Conservation (phyloP, 2,329 filamentous ascomycete species). For the Neocucurbitaria cava region DNA sequence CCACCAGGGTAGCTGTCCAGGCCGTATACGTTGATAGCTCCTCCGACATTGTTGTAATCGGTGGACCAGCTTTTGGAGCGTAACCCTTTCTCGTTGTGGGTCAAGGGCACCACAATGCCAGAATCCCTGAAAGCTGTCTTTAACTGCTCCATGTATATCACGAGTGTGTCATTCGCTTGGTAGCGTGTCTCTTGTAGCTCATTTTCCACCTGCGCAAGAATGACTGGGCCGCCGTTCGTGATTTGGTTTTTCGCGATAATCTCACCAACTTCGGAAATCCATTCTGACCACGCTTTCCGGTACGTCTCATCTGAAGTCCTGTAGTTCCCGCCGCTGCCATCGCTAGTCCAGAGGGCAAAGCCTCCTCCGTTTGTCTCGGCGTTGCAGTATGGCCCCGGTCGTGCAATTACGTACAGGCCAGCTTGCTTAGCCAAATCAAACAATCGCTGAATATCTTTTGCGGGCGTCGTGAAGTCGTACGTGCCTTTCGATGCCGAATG, state of each 20-base stretch:
- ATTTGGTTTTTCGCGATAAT: conserved; percentile 60
- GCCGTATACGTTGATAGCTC: conserved; percentile 60
- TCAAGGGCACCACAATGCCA: conserved; percentile 59
- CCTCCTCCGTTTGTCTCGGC: conserved; percentile 60
- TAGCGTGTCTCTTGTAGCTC: conserved; percentile 58
- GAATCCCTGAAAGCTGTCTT: conserved; percentile 55
- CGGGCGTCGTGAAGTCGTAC: conserved; percentile 60
- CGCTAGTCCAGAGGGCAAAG: conserved; percentile 55
- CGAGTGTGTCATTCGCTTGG: conserved; percentile 53
- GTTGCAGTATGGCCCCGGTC: conserved; percentile 61
- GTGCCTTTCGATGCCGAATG: conserved; percentile 54
- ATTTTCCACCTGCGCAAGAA: conserved; percentile 62
- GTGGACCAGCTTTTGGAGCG: conserved; percentile 60
- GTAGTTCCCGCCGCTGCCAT: conserved; percentile 55
- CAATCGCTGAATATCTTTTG: conserved; percentile 59
- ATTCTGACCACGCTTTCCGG: conserved; percentile 56
- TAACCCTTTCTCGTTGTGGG: conserved; percentile 61
- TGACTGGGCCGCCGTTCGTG: conserved; percentile 59
- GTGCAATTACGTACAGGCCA: conserved; percentile 60
- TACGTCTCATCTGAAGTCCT: conserved; percentile 56
- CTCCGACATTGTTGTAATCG: conserved; percentile 64
- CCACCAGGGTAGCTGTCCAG: conserved; percentile 58
- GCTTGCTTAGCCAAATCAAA: conserved; percentile 61
- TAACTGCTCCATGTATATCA: conserved; percentile 62
- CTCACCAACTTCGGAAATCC: conserved; percentile 54